Evolutionary conservation across 148 eudicot genomes (phyloP).

Genomic region (Silene uniflora): DNA sequence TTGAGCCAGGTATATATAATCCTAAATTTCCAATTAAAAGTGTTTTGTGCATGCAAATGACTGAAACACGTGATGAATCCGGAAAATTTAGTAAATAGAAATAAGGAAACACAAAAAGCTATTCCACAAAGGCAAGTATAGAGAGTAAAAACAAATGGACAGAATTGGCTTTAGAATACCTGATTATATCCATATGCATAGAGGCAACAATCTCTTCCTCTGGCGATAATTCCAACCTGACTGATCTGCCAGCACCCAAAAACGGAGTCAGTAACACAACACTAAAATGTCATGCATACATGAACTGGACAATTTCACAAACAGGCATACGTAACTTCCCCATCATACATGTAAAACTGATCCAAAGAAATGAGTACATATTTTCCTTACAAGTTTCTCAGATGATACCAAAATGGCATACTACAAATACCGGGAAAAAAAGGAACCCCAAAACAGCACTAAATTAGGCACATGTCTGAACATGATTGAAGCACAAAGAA

Average conservation of each 20-base stretch:
- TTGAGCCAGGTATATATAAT: neutral
- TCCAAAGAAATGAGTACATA: conserved; percentile 2
- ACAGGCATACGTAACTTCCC: neutral
- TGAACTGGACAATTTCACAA: neutral
- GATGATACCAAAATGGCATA: neutral
- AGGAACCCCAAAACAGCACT: neutral
- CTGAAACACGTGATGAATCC: too few relatives aligned
- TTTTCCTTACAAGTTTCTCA: neutral
- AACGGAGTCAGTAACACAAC: conserved; percentile 6
- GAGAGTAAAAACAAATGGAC: too few relatives aligned
- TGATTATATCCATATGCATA: conserved; percentile 78
- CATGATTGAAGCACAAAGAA: neutral
- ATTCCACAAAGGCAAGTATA: too few relatives aligned
- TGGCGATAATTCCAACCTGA: conserved; percentile 76
- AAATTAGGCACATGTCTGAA: neutral
- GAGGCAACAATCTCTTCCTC: conserved; percentile 90
- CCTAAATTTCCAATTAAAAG: neutral
- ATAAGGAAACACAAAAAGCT: too few relatives aligned
- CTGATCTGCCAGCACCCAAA: conserved; percentile 41
- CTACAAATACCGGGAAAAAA: neutral
- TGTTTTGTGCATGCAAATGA: too few relatives aligned
- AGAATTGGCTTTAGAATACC: conserved; percentile 34
- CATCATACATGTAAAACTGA: neutral
- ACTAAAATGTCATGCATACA: neutral
- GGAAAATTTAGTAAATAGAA: too few relatives aligned